Evolutionary conservation across 805 yeast species (phyloP).

Genomic region (Nakazawaea wyomingensis): DNA sequence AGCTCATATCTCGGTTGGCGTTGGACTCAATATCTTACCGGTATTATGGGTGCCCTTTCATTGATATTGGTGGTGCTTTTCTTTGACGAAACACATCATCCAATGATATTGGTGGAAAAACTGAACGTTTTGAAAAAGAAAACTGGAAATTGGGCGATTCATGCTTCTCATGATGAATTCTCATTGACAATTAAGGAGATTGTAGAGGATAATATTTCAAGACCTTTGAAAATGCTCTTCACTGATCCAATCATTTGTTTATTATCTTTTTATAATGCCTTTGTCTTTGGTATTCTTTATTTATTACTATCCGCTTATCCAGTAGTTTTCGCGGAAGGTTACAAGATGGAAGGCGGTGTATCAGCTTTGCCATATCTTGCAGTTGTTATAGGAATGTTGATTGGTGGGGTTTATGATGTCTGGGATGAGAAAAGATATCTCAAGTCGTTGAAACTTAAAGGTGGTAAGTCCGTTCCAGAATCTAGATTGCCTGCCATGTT

Average conservation of each 20-base stretch:
- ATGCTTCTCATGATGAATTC: constrained; percentile 69
- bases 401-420: constrained; percentile 52
- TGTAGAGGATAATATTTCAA: constrained; percentile 52
- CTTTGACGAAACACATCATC: constrained; percentile 67
- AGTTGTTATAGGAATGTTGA: constrained; percentile 59
- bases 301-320: constrained; percentile 74
- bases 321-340: constrained; percentile 57
- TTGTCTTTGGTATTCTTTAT: constrained; percentile 76
- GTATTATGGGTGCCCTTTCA: constrained; percentile 49
- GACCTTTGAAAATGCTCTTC: constrained; percentile 65
- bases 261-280: constrained; percentile 66
- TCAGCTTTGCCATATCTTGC: constrained; percentile 78
- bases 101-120: constrained; percentile 55
- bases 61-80: constrained; percentile 36
- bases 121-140: constrained; percentile 57
- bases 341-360: constrained; percentile 57
- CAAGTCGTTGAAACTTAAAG: constrained; percentile 39
- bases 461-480: constrained; percentile 67
- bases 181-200: constrained; percentile 54
- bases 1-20: constrained; percentile 69
- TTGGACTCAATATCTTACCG: constrained; percentile 73
- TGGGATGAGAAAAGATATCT: constrained; percentile 51
- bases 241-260: constrained; percentile 71
- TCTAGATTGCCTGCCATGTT: constrained; percentile 77
- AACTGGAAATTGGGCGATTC: constrained; percentile 80